Conservation (phyloP, 140 eudicot genomes). For the Cichorium intybus region DNA sequence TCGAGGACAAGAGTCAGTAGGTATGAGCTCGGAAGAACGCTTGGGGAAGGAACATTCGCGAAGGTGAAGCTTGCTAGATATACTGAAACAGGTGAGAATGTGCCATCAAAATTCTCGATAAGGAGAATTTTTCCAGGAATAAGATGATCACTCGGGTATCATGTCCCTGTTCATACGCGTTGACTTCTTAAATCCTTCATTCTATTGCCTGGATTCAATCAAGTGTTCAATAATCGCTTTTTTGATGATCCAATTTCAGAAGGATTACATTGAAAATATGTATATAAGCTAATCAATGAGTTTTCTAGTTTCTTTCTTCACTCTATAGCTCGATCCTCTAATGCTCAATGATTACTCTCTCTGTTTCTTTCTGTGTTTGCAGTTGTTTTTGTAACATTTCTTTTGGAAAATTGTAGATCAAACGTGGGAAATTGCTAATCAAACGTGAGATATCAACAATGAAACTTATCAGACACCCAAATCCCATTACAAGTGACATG, state of each 20-base stretch:
- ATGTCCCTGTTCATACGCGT: not conserved
- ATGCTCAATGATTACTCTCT: not conserved
- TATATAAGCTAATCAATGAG: not conserved
- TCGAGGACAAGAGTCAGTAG: conserved; percentile 74
- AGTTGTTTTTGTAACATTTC: conserved; percentile 11
- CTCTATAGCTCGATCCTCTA: not conserved
- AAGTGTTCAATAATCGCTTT: not conserved
- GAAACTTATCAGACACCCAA: conserved; percentile 94
- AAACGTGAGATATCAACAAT: conserved; percentile 97
- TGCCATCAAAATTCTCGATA: conserved; percentile 88
- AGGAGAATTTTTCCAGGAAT: conserved; percentile 86
- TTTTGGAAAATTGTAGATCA: conserved; percentile 61
- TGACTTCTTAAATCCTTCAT: conserved; percentile 8
- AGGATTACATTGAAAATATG: not conserved
- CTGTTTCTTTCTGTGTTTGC: not conserved
- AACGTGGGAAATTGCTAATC: too few species aligned
- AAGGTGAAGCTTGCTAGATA: conserved; percentile 87
- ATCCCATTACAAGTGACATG: too few species aligned
- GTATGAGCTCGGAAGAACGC: conserved; percentile 84
- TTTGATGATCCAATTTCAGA: not conserved
- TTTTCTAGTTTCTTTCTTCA: not conserved
- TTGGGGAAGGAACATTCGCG: conserved; percentile 96
- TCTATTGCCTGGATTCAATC: not conserved
- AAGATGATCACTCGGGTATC: conserved; percentile 92
- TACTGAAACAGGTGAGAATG: conserved; percentile 71